Conservation (phyloP, 2,329 filamentous ascomycete genomes). For the Eutypella sp. region DNA sequence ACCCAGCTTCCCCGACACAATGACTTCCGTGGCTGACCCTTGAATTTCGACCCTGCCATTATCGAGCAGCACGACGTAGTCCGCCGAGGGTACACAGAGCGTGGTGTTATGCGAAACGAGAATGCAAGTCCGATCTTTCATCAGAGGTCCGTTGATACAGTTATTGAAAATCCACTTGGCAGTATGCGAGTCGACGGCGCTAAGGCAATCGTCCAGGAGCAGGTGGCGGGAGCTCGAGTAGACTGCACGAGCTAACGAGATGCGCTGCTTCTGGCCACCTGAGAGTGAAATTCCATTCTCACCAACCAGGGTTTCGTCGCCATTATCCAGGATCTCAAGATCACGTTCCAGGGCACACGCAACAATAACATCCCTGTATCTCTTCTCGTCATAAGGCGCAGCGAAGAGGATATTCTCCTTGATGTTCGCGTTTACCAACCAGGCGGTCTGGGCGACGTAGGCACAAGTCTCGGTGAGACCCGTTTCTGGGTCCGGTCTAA, state of each 20-base stretch:
- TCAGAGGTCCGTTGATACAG: conserved; percentile 83
- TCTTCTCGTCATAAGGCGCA: conserved; percentile 69
- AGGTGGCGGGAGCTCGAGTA: conserved; percentile 92
- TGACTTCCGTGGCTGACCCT: conserved; percentile 72
- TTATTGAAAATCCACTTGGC: conserved; percentile 97
- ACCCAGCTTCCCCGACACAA: conserved; percentile 81
- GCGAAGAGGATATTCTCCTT: conserved; percentile 95
- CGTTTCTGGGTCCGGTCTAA: conserved; percentile 75
- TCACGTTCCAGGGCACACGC: conserved; percentile 90
- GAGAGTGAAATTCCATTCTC: conserved; percentile 97
- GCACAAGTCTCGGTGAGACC: conserved; percentile 87
- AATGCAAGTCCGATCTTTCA: conserved; percentile 85
- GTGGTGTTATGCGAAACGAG: conserved; percentile 92
- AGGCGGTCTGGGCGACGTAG: conserved; percentile 94
- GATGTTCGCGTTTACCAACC: conserved; percentile 94
- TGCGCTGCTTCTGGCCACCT: conserved; percentile 94
- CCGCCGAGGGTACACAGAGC: conserved; percentile 76
- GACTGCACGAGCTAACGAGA: conserved; percentile 92
- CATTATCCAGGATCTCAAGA: conserved; percentile 84
- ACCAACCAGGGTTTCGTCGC: conserved; percentile 89
- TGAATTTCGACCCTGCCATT: conserved; percentile 77
- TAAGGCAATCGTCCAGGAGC: conserved; percentile 89
- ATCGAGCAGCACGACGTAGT: conserved; percentile 78
- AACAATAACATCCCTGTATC: conserved; percentile 83
- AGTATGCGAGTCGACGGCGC: conserved; percentile 94